Percentiles rank a stretch among this genome's conserved stretches.
Evolutionary conservation across 768 basidiomycete genomes (phyloP).

Genomic region (Coprinopsis cinerea): DNA sequence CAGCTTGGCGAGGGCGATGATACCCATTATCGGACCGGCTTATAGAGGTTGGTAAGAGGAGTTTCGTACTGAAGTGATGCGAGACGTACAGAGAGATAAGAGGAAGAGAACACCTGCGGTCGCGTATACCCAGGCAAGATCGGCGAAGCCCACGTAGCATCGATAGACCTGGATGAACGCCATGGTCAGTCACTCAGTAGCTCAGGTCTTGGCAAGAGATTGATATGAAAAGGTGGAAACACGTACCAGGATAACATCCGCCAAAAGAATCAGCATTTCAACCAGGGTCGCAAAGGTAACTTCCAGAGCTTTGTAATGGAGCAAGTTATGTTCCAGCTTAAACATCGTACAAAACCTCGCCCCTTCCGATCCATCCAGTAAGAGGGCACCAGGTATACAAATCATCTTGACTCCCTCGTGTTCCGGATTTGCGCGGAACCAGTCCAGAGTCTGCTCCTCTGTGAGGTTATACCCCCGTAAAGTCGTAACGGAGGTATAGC

Average conservation of each 20-base stretch:
- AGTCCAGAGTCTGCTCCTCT: not conserved
- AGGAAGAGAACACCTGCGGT: not conserved
- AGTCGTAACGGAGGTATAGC: not conserved
- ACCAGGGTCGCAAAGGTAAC: conserved; percentile 2
- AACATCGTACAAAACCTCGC: not conserved
- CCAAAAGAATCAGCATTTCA: not conserved
- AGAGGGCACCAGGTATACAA: not conserved
- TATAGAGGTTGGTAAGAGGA: not conserved
- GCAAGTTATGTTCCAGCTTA: not conserved
- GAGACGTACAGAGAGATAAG: not conserved
- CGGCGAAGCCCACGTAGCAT: not conserved
- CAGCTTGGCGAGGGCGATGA: not conserved
- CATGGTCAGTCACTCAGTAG: not conserved
- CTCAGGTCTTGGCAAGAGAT: not conserved
- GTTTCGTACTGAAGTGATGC: not conserved
- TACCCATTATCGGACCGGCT: conserved; percentile 7
- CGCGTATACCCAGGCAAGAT: not conserved
- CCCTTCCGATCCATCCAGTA: not conserved
- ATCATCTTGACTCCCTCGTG: conserved; percentile 7
- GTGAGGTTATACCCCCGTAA: not conserved
- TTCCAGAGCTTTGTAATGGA: not conserved
- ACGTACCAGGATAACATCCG: conserved; percentile 4
- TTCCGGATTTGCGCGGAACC: not conserved
- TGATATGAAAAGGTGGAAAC: not conserved
- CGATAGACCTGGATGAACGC: conserved; percentile 1